phyloP scores from a whole-genome alignment of 2,329 filamentous ascomycete genomes.

The Drechslerella coelobrocha region DNA sequence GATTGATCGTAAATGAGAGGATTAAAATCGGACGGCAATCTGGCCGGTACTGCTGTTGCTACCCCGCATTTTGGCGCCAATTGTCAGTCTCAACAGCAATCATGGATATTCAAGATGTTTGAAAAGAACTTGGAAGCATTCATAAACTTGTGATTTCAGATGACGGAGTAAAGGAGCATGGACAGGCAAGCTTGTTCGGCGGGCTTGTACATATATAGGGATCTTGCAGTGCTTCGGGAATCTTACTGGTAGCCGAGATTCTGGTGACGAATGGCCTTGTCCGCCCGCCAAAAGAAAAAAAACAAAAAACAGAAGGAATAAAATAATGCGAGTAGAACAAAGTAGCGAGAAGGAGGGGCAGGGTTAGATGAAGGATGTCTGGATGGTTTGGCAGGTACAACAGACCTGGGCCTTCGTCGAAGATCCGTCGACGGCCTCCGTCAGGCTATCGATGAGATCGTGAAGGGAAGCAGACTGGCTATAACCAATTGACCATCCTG shows the following conservation, averaged over 20 bases:
- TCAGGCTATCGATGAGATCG: slow-evolving; percentile 12
- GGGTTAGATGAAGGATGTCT: not conserved
- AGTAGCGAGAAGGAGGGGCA: not conserved
- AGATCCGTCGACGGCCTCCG: slow-evolving; percentile 3
- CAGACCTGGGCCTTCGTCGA: not conserved
- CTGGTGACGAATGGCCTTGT: slow-evolving; percentile 1
- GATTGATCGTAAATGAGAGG: slow-evolving; percentile 47
- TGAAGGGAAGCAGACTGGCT: slow-evolving; percentile 23
- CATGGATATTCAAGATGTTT: not conserved
- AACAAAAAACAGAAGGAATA: not conserved
- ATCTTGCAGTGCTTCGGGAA: not conserved
- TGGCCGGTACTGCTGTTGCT: slow-evolving; percentile 22
- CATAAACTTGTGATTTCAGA: not conserved
- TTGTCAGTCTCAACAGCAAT: slow-evolving; percentile 45
- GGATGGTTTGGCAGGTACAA: not conserved
- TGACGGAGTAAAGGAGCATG: not conserved
- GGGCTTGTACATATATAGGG: not conserved
- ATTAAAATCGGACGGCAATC: slow-evolving; percentile 33
- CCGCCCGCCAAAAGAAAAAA: not conserved
- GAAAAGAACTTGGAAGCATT: not conserved
- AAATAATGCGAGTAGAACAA: not conserved
- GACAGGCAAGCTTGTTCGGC: not conserved
- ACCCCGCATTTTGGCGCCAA: slow-evolving; percentile 51
- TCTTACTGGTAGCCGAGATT: slow-evolving; percentile 25
- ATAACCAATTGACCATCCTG: slow-evolving; percentile 45